phyloP scores from a whole-genome alignment of 148 eudicot genomes.

The Bassia scoparia region DNA sequence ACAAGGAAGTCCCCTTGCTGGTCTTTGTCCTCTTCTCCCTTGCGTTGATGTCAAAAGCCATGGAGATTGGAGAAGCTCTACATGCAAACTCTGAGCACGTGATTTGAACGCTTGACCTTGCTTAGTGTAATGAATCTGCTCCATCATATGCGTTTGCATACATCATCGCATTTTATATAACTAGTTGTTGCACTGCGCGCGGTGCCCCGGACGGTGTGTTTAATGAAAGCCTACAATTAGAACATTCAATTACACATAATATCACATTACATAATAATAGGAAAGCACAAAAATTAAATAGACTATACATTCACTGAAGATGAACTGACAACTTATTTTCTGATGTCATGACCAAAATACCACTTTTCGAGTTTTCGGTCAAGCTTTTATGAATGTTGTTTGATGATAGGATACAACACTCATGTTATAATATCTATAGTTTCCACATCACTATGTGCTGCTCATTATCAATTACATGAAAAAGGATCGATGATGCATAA shows the following conservation, averaged over 20 bases:
- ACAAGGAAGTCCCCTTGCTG: slow-evolving; percentile 38
- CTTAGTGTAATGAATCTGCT: slow-evolving; percentile 78
- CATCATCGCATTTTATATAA: background rate
- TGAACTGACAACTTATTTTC: background rate
- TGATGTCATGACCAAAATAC: slow-evolving; percentile 1
- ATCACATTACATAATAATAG: too few species aligned
- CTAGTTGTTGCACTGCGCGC: too few species aligned
- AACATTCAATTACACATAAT: too few species aligned
- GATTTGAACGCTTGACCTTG: slow-evolving; percentile 93
- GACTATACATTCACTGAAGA: background rate
- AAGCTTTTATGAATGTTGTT: background rate
- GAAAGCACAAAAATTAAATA: too few species aligned
- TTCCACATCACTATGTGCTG: background rate
- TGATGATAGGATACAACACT: slow-evolving; percentile 21
- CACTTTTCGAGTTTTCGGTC: background rate
- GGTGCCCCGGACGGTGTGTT: too few species aligned
- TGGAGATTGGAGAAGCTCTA: slow-evolving; percentile 95
- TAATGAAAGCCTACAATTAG: too few species aligned
- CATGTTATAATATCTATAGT: slow-evolving; percentile 20
- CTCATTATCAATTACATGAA: background rate
- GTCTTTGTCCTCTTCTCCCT: slow-evolving; percentile 45
- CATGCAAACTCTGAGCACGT: slow-evolving; percentile 75
- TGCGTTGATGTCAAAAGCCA: slow-evolving; percentile 86
- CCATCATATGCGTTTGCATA: slow-evolving; percentile 1
- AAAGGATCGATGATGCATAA: too few species aligned